Evolutionary conservation across 2,329 filamentous ascomycete genomes (phyloP), one percentile per base, ranked within the genome.

Genomic region (Keithomyces neogunnii): DNA sequence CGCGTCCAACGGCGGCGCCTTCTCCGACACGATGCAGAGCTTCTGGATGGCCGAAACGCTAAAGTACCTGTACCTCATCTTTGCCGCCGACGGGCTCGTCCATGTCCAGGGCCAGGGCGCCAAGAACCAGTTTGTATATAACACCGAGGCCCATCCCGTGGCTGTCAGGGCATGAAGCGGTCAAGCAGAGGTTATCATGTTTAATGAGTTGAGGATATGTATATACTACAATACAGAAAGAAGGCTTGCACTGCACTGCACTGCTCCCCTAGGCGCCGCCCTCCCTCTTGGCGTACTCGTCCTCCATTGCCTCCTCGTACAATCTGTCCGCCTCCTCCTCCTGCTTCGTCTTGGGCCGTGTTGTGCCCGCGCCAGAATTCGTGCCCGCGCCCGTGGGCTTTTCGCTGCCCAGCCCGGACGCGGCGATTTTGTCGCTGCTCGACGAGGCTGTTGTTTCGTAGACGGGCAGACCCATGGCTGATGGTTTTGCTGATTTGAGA

Each of bases 1-100:
- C 58, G 69, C 68, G 3, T 59, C 62, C 3, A 74, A 73, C 32
- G 88, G 87, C 8, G 86, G 86, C 1, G 67, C 69, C 0, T 81
- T 77, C 53, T 66, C 68, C 42, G 81, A 95, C 65, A 84, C 85
- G 64, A 86, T 92, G 74, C 88, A 95, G 70, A 91, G 86, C 60
- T 95, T 93, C 71, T 84, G 87, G 73, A 89, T 95, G 66, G 89
- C 89, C 0, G 89, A 95, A 72, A 86, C 90, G 55, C 65, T 95
- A 66, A 95, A 95, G 75, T 95, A 95, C 66, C 73, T 78, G 51
- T 95, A 88, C 69, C 65, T 95, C 59, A 86, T 88, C 53, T 81
- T 83, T 62, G 75, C 79, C 0, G 71, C 69, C 63, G 85, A 88
- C 33, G 81, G 75, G 2, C 63, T 66, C 3, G 76, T 74, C 60